Evolutionary conservation across 306 rosid genomes (phyloP).

Genomic region (Corylus avellana): DNA sequence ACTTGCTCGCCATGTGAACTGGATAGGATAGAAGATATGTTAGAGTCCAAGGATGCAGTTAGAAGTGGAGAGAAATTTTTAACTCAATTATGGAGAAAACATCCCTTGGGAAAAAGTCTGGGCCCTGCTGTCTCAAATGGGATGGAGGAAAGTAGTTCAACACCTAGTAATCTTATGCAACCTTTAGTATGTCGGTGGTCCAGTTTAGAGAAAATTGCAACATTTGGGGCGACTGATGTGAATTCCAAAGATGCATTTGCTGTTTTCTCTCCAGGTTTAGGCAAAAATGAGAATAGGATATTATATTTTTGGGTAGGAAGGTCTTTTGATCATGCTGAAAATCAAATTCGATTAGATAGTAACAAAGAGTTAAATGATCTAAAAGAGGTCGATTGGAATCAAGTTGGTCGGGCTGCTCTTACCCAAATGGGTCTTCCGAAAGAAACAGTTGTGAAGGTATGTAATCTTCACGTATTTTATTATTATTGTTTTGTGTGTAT

Average conservation of each 20-base stretch:
- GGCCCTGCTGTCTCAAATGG: conserved; percentile 40
- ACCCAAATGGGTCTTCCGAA: conserved; percentile 58
- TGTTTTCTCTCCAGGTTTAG: conserved; percentile 56
- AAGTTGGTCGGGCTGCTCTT: conserved; percentile 57
- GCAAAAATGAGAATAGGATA: conserved; percentile 40
- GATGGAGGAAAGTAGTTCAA: conserved; percentile 38
- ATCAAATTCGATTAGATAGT: conserved; percentile 50
- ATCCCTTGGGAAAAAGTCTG: conserved; percentile 29
- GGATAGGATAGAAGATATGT: conserved; percentile 30
- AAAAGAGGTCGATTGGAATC: conserved; percentile 66
- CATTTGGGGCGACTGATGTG: conserved; percentile 56
- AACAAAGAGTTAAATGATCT: conserved; percentile 44
- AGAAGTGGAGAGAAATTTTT: conserved; percentile 41
- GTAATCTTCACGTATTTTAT: not conserved
- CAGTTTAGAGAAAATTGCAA: conserved; percentile 60
- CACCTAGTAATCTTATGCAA: conserved; percentile 27
- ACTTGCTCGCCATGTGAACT: conserved; percentile 37
- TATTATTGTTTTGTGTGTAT: not conserved
- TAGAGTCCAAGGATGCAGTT: conserved; percentile 35
- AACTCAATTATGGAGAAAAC: conserved; percentile 26
- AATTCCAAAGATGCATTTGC: conserved; percentile 74
- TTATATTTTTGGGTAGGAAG: conserved; percentile 87
- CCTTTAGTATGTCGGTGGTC: conserved; percentile 75
- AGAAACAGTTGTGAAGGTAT: conserved; percentile 70
- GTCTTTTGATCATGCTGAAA: conserved; percentile 48